These are phyloP conservation scores for Coemansia sp. DNA, from an alignment of 192 early-diverging fungal species.

Conservation along the genomic window DNA sequence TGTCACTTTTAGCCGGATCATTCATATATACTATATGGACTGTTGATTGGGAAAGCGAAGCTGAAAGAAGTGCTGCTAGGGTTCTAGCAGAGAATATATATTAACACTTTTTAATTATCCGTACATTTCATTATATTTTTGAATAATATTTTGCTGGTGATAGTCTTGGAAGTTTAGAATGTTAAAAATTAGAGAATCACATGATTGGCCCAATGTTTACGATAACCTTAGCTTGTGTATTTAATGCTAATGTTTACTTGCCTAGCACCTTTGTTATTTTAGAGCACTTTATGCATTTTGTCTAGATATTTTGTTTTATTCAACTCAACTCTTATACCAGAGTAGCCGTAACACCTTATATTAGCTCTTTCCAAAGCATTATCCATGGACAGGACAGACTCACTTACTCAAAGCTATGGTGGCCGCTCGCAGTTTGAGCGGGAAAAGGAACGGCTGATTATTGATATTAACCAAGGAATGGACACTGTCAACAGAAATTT, in stretches of 20 bases:
- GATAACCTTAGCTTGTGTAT: no score
- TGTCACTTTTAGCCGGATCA: slow-evolving; percentile 25
- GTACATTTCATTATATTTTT: not conserved
- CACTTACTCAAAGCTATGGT: slow-evolving; percentile 16
- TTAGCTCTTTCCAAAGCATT: not conserved
- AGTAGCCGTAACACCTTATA: no score
- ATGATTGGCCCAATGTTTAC: not conserved
- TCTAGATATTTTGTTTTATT: no score
- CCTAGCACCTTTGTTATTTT: not conserved
- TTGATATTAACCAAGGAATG: slow-evolving; percentile 50
- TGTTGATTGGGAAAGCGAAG: slow-evolving; percentile 35
- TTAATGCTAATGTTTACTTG: not conserved
- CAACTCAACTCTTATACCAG: no score
- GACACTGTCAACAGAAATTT: slow-evolving; percentile 42
- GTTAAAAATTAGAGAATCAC: no score
- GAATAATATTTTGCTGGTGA: not conserved
- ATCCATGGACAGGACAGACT: slow-evolving; percentile 36
- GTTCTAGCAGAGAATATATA: not conserved
- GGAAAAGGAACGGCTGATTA: slow-evolving; percentile 46
- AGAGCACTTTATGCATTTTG: no score
- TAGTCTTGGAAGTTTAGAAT: no score
- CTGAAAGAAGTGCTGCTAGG: slow-evolving; percentile 20
- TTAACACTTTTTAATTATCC: no score
- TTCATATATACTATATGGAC: slow-evolving; percentile 18
- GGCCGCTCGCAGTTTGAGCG: slow-evolving; percentile 44